Base-by-base conservation (phyloP, 1,284 basidiomycete genomes). In the Ustilago sp. region DNA sequence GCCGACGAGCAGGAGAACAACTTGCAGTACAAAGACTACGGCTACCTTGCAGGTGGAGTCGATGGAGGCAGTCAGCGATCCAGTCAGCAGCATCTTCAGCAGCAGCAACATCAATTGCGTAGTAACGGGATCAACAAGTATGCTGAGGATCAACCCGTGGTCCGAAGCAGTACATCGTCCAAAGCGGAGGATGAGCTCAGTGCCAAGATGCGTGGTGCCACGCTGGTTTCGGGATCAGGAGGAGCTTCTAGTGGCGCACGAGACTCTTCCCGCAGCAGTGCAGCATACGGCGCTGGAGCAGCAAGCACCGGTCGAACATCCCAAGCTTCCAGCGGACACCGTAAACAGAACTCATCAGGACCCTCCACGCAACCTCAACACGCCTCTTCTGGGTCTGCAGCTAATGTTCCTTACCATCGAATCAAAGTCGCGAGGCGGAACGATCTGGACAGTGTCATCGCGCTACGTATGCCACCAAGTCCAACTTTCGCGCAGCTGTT, bases 341-440 rank as follows among this genome's bases (percentile, higher is more conserved):
- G 64, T 28, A 74, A 75, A 50, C 70, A 70, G 19, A 60, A 56
- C 48, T 76, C 74, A 8, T 77, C 75, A 13, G 68, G 77, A 13
- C 59, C 67, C 13, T 61, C 68, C 17, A 57, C 67, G 31, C 57
- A 59, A 35, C 64, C 50, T 52, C 62, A 32, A 32, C 59, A 50
- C 4, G 12, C 48, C 4, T 8, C 57, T 13, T 74, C 74, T 11
- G 72, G 78, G 23, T 63, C 84, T 3, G 74, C 69, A 32, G 74
- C 70, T 47, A 67, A 67, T 55, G 72, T 79, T 9, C 61, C 74
- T n/a, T 75, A 63, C 91, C 93, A 41, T 91, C 94, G 41, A 96
- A 97, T 99, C 88, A 99, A 99, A 88, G 94, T 99, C 62, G 97
- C 96, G 84, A 93, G 97, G 86, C 90, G 92, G 36, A 89, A 92